Evolutionary conservation across 495 filamentous ascomycete species (phyloP), one percentile per base, ranked within the genome.

Genomic region (Penicillium silybi): DNA sequence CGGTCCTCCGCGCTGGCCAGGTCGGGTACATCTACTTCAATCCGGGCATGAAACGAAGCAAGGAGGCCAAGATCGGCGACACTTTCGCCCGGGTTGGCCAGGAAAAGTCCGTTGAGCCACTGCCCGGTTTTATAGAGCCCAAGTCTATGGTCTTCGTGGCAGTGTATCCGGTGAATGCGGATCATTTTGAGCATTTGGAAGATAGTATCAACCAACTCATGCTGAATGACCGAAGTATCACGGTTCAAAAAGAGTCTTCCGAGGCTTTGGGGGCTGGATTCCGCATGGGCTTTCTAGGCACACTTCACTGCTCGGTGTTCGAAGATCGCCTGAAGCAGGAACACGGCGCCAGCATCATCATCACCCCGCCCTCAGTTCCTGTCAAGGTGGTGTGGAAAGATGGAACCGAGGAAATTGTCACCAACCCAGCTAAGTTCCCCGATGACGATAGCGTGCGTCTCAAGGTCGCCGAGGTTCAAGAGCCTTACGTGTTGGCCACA

Each of bases 91-190:
- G 78, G n/a, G 81, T 91, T 7, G 92, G 92, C 0, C 83, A 70
- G 13, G 88, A 96, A 66, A 82, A 83, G 52, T 56, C 75, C 1
- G 91, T 98, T 1, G 80, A 90, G 63, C 84, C 88, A 17, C 83
- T 91, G 49, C 89, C 89, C 0, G 95, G 93, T 1, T 98, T 98
- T 54, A 93, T 96, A 69, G 95, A 98, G 63, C 93, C 93, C 6
- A 95, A 98, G 68, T 85, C 92, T 2, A 98, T 98, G 93, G 93
- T 97, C 19, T 98, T 97, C 62, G 93, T 98, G 10, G 91, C 92
- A 5, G 93, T 95, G 0, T 98, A 95, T 57, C 93, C 93, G 1
- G 85, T 89, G 0, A 92, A 98, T 66, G 90, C 95, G 52, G 74
- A 83, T 62, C 87, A 93, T 66, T 92, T 95, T 62, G 79, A 78